phyloP scores from a whole-genome alignment of 108 stramenopile species.

The Pseudonitzschia delicatissima region DNA sequence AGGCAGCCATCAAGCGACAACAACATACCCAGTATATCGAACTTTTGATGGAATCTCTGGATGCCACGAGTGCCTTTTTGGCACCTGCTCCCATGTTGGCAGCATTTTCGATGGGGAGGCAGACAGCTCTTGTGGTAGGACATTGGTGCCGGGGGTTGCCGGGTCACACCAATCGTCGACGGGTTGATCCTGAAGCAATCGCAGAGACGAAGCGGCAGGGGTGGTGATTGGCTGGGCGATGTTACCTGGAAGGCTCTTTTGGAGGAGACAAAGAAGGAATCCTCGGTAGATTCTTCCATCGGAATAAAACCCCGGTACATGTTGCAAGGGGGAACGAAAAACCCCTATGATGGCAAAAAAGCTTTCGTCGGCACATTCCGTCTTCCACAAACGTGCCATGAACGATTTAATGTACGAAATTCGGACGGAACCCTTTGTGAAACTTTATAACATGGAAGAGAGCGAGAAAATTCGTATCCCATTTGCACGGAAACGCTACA shows the following conservation, averaged over 20 bases:
- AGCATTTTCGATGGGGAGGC: slow-evolving; percentile 76
- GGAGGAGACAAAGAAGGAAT: slow-evolving; percentile 29
- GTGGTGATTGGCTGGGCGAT: slow-evolving; percentile 73
- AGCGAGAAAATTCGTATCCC: slow-evolving; percentile 13
- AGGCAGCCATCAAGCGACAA: slow-evolving; percentile 33
- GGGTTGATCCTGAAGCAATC: slow-evolving; percentile 65
- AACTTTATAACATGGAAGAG: slow-evolving; percentile 16
- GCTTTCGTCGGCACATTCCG: not conserved
- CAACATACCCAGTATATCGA: slow-evolving; percentile 60
- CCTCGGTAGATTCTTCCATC: not conserved
- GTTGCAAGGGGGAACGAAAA: slow-evolving; percentile 20
- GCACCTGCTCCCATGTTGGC: slow-evolving; percentile 80
- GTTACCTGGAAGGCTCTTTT: slow-evolving; percentile 58
- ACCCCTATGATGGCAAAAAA: slow-evolving; percentile 3
- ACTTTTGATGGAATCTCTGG: slow-evolving; percentile 69
- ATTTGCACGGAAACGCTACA: slow-evolving; percentile 15
- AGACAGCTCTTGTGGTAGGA: slow-evolving; percentile 77
- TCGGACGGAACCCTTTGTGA: slow-evolving; percentile 48
- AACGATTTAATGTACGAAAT: slow-evolving; percentile 81
- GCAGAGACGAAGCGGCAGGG: slow-evolving; percentile 66
- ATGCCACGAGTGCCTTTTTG: slow-evolving; percentile 69
- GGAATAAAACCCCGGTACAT: slow-evolving; percentile 51
- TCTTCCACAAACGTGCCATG: slow-evolving; percentile 68
- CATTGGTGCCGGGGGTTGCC: slow-evolving; percentile 64
- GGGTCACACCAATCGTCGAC: slow-evolving; percentile 81